Evolutionary conservation across 2,329 filamentous ascomycete species (phyloP), one percentile per base, ranked within the genome.

Genomic region (Colletotrichum agaves): DNA sequence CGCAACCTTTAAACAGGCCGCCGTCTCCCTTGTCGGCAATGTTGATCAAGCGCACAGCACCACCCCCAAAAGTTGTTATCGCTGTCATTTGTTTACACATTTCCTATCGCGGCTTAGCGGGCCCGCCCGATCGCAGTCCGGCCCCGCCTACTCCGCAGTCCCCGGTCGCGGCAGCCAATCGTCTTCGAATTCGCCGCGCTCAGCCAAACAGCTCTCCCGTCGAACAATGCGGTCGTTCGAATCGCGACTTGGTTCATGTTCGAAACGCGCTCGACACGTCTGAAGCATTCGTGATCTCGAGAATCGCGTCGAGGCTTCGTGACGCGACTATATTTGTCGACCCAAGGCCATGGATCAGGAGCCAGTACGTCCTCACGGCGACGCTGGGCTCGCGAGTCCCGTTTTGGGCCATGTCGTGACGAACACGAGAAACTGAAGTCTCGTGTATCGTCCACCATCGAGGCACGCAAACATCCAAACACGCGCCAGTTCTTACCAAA

Each of bases 1-100:
- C 33, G 21, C 50, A 13, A 50, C 44, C 44, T 56, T 23, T 41
- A 56, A 56, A 55, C 41, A 56, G 49, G 19, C 56, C 19, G 12
- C 15, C 15, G 15, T 15, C 35, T 50, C 46, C 58, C 58, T 44
- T 61, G 58, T 61, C 57, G 44, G 21, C 4, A 12, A 23, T 63
- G 59, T 57, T 63, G 41, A 41, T 56, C 19, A 21, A 57, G 12
- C n/a, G 8, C 5, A 27, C 5, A 27, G 27, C 27, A 41, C 39
- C 15, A 31, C 46, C 46, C 35, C 46, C 35, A 23, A 57, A 33
- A 50, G 55, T 67, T 73, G 69, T 71, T 64, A 53, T 67, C 60
- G 63, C 56, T 23, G 33, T 41, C 65, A 61, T 78, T 78, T 84
- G 81, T 85, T 85, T 85, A 84, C 80, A 76, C 76, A 75, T 78